These are phyloP conservation scores for Strobilomyces echinocephalus DNA, from an alignment of 768 basidiomycete genomes.

Conservation along the genomic window DNA sequence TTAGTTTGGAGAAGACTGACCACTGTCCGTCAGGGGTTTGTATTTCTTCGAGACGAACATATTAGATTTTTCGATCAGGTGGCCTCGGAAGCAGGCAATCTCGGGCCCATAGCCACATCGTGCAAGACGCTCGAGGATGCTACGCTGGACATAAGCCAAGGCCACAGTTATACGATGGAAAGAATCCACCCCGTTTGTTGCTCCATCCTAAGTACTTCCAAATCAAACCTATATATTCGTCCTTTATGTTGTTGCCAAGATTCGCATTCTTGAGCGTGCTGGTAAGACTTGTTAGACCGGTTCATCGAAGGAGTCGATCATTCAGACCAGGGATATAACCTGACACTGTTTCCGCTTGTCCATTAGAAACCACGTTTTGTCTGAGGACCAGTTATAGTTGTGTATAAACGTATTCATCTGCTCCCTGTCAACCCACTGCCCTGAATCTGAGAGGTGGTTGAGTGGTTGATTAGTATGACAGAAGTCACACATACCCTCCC, in stretches of 20 bases:
- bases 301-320: neutral
- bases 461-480: neutral
- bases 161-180: too few species aligned
- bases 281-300: neutral
- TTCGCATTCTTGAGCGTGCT: constrained; percentile 8
- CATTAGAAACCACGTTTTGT: constrained; percentile 1
- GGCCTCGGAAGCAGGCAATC: neutral
- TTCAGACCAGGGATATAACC: neutral
- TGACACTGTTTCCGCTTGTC: neutral
- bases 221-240: neutral
- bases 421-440: constrained; percentile 2
- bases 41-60: neutral
- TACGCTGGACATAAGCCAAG: neutral
- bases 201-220: neutral
- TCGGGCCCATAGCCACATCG: neutral
- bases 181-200: too few species aligned
- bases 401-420: constrained; percentile 6
- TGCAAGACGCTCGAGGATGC: constrained; percentile 8
- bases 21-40: constrained; percentile 9
- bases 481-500: neutral
- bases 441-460: too few species aligned
- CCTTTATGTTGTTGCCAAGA: neutral
- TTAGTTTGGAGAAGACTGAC: neutral
- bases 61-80: neutral
- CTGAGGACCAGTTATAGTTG: constrained; percentile 1